Evolutionary conservation across 192 early-diverging fungal species (phyloP).

Genomic region (Coemansia sp.): DNA sequence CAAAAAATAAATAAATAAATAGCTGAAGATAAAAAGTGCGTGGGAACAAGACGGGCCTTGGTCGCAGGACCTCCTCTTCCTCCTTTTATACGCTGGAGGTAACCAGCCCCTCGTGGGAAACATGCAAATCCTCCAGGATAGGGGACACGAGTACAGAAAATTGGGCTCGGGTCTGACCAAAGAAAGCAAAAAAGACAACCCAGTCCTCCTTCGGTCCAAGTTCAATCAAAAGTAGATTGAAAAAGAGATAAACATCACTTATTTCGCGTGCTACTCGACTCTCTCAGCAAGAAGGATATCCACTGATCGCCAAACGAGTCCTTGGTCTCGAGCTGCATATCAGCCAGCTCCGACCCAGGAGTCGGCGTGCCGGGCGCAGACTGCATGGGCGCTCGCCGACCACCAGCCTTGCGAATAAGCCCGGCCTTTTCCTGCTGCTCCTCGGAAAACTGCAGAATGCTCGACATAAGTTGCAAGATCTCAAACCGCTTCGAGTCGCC

Average conservation of each 20-base stretch:
- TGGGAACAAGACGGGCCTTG: not conserved
- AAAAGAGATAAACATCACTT: not conserved
- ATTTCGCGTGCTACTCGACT: slow-evolving; percentile 48
- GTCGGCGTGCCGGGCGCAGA: slow-evolving; percentile 53
- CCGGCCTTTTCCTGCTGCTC: slow-evolving; percentile 85
- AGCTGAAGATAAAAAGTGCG: not conserved
- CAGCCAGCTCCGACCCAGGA: slow-evolving; percentile 27
- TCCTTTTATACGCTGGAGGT: not conserved
- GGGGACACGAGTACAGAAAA: not conserved
- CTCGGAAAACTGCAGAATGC: slow-evolving; percentile 80
- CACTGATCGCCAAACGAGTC: slow-evolving; percentile 78
- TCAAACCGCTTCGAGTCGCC: slow-evolving; percentile 92
- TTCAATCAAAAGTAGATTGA: no score
- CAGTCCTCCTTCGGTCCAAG: no score
- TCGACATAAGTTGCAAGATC: slow-evolving; percentile 85
- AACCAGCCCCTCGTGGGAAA: not conserved
- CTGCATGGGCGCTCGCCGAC: slow-evolving; percentile 38
- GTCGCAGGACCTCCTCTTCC: not conserved
- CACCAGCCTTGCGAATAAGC: slow-evolving; percentile 63
- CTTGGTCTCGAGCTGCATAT: slow-evolving; percentile 35
- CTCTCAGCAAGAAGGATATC: slow-evolving; percentile 75
- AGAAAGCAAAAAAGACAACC: not conserved
- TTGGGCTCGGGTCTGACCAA: not conserved
- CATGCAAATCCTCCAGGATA: not conserved
- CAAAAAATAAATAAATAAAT: not conserved